Percentiles rank a stretch among this genome's conserved stretches.
phyloP scores from a whole-genome alignment of 257 asterid species.

The Penstemon davidsonii region DNA sequence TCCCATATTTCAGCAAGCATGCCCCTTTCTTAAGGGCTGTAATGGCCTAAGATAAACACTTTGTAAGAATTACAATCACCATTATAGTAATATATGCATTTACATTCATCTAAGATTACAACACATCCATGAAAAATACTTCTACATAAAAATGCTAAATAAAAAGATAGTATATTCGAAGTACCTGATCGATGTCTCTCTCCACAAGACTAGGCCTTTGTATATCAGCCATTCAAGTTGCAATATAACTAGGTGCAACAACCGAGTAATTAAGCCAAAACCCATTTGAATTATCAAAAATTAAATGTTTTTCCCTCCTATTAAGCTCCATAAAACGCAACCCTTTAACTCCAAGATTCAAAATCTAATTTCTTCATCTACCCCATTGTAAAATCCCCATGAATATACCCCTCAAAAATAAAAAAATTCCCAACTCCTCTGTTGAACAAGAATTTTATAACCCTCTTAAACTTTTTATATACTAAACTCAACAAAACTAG shows the following conservation, averaged over 20 bases:
- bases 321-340: slow-evolving; percentile 48
- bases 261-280: slow-evolving; percentile 53
- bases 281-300: slow-evolving; percentile 66
- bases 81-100: slow-evolving; percentile 14
- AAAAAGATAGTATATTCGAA: slow-evolving; percentile 3
- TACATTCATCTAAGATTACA: not conserved
- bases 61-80: slow-evolving; percentile 21
- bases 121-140: not conserved
- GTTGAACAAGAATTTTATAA: slow-evolving; percentile 25
- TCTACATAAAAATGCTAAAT: slow-evolving; percentile 1
- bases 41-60: slow-evolving; percentile 58
- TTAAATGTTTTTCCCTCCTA: slow-evolving; percentile 35
- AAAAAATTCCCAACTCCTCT: slow-evolving; percentile 28
- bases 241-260: slow-evolving; percentile 45
- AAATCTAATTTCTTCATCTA: slow-evolving; percentile 39
- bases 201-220: slow-evolving; percentile 71
- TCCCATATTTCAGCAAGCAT: slow-evolving; percentile 82
- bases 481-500: slow-evolving; percentile 15
- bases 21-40: slow-evolving; percentile 90
- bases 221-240: slow-evolving; percentile 91
- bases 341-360: slow-evolving; percentile 30
- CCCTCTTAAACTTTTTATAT: slow-evolving; percentile 18
- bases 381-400: slow-evolving; percentile 35
- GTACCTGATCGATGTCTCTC: slow-evolving; percentile 86
- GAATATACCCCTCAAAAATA: slow-evolving; percentile 24